Evolutionary conservation across 805 yeast species (phyloP), one percentile per base, ranked within the genome.

Genomic region (Alloascoidea africana): DNA sequence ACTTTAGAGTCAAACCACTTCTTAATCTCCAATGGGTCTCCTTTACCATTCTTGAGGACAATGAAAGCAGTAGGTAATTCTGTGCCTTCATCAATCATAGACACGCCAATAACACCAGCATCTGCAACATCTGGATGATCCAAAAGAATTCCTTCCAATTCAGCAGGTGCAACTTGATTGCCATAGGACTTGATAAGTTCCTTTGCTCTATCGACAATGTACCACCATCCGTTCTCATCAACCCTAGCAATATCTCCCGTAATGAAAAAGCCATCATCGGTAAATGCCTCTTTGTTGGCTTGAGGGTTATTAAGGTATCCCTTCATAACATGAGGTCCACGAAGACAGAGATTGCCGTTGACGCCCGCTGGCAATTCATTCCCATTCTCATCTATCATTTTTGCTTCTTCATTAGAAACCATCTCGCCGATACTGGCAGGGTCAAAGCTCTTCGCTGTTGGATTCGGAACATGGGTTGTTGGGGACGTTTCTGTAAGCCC

Each of bases 401-500:
- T 60, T 44, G 74, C 62, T 47, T 75, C 80, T n/a, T 63, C 48
- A 16, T 68, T 62, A 5, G 72, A 57, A 14, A 56, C 40, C 2
- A 59, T 50, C 47, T 56, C 48, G 16, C 71, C 66, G 13, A 70
- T 58, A 2, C 73, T 56, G n/a, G n/a, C n/a, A n/a, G n/a, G n/a
- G n/a, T n/a, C n/a, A n/a, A n/a, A n/a, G n/a, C n/a, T n/a, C n/a
- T n/a, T n/a, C n/a, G n/a, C n/a, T 3, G 72, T 75, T 42, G 62
- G 56, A 27, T 67, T 59, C 16, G 62, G 54, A 38, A 66, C 49
- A n/a, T n/a, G n/a, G n/a, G n/a, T n/a, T 3, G 76, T 78, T 2
- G 79, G 81, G 47, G 74, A 68, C 13, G 76, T 62, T 52, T 76
- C 85, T 4, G 82, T 74, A 42, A 72, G 56, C 3, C 83, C 82